A percentile compares a stretch with the other conserved stretches of the same genome.
Evolutionary conservation across 768 basidiomycete genomes (phyloP).

Genomic region (Butyriboletus loyo): DNA sequence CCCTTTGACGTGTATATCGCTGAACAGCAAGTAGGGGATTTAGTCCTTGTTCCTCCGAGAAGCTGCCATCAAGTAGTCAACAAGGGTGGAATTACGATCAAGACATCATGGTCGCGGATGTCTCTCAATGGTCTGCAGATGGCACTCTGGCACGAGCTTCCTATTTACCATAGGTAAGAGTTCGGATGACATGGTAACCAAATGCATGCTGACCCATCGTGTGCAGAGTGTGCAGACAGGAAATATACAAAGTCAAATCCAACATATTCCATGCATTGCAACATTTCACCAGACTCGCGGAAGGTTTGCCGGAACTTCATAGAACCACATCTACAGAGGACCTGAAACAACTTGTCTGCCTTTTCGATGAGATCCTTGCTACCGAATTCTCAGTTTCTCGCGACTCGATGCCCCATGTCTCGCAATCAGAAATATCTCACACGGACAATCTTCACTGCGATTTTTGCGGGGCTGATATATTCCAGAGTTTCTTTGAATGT

Average conservation of each 20-base stretch:
- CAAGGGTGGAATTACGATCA: slow-evolving; percentile 74
- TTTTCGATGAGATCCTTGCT: slow-evolving; percentile 51
- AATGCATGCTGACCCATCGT: neutral
- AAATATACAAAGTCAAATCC: slow-evolving; percentile 73
- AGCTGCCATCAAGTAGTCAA: slow-evolving; percentile 87
- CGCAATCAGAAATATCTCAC: slow-evolving; percentile 18
- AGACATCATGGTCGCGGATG: slow-evolving; percentile 88
- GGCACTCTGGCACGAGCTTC: slow-evolving; percentile 71
- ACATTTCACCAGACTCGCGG: slow-evolving; percentile 25
- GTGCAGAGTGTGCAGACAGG: slow-evolving; percentile 71
- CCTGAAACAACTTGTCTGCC: slow-evolving; percentile 37
- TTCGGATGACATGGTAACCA: neutral
- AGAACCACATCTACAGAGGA: slow-evolving; percentile 8
- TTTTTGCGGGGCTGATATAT: slow-evolving; percentile 80
- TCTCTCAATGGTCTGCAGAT: slow-evolving; percentile 55
- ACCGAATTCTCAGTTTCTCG: slow-evolving; percentile 42
- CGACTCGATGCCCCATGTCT: slow-evolving; percentile 28
- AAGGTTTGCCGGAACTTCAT: slow-evolving; percentile 3
- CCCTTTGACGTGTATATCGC: slow-evolving; percentile 68
- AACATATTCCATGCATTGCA: slow-evolving; percentile 56
- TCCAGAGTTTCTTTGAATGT: slow-evolving; percentile 80
- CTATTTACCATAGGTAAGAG: slow-evolving; percentile 71
- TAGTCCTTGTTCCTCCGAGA: slow-evolving; percentile 77
- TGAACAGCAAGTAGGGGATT: slow-evolving; percentile 72
- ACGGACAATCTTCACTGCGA: slow-evolving; percentile 53